Conservation (phyloP, 2,329 filamentous ascomycete genomes). For the Boeremia exigua region DNA sequence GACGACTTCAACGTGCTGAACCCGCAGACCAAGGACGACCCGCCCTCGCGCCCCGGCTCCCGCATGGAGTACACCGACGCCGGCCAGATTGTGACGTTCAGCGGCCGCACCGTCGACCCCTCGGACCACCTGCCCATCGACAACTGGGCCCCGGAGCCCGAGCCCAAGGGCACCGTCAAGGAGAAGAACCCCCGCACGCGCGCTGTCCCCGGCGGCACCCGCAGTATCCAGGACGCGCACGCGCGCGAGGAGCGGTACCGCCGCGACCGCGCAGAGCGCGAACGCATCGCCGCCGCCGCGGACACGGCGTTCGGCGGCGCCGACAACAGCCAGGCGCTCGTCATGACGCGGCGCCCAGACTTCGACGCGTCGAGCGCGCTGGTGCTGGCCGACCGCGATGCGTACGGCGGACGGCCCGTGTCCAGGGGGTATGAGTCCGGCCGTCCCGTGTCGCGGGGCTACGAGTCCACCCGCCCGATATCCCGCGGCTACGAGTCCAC, state of each 20-base stretch:
- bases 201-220: constrained; percentile 59
- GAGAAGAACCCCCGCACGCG: constrained; percentile 52
- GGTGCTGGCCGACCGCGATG: constrained; percentile 32
- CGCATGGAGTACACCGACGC: constrained; percentile 57
- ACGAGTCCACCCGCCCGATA: constrained; percentile 33
- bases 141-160: constrained; percentile 78
- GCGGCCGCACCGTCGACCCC: constrained; percentile 78
- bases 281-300: constrained; percentile 41
- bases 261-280: constrained; percentile 41
- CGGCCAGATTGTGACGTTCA: constrained; percentile 76
- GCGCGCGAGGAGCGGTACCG: constrained; percentile 42
- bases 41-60: constrained; percentile 38
- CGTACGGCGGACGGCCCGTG: constrained; percentile 30
- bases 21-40: constrained; percentile 48
- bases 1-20: constrained; percentile 79
- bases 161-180: constrained; percentile 61
- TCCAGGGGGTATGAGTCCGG: constrained; percentile 35
- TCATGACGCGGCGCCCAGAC: constrained; percentile 34
- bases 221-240: constrained; percentile 44
- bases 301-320: constrained; percentile 30
- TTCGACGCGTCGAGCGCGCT: constrained; percentile 18
- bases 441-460: background rate
- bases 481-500: constrained; percentile 35
- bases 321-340: constrained; percentile 36
- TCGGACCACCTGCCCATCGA: constrained; percentile 81